Base-by-base conservation (phyloP, 805 yeast species). In the Candida maesae region DNA sequence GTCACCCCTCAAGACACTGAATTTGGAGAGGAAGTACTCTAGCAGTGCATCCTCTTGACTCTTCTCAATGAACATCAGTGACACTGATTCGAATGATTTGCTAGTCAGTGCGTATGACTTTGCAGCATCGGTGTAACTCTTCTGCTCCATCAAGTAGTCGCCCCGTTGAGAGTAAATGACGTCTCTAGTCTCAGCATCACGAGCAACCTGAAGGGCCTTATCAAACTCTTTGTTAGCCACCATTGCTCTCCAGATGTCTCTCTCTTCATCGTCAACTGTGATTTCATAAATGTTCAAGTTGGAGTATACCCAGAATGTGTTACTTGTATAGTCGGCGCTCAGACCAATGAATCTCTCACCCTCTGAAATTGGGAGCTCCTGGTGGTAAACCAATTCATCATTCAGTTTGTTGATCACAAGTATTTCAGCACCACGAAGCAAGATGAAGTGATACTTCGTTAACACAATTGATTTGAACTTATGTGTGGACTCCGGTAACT, bases 261-360 rank as follows among this genome's bases (percentile, higher is more conserved):
- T 66, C 5, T 79, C 68, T 59, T 91, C 97, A 53, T 83, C 74
- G 26, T 72, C 72, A 11, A 86, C 66, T 9, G 82, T 70, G 6
- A 93, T 62, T 58, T 93, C 99, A 56, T 73, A 84, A 9, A 93
- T 77, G 36, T 69, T 70, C 5, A 63, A 55, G 11, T 65, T 60
- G 0, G 93, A 77, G 52, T 68, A 86, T 4, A 84, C 61, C 99
- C 99, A 93, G 51, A 68, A 84, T 0, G 98, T 85, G 1, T 68
- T 56, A 33, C 62, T 61, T 4, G 60, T 44, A 38, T 62, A 60
- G 52, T 84, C 95, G 2, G 70, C 67, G 2, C 71, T 53, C 5
- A 78, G 55, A 0, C 82, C 82, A 6, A 69, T 41, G 34, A 73
- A 55, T 20, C 58, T 52, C 34, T 70, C 75, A 33, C 56, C 56